A percentile compares a stretch with the other conserved stretches of the same genome.
Evolutionary conservation across 108 stramenopile species (phyloP).

Genomic region (Parietichytrium sp.): DNA sequence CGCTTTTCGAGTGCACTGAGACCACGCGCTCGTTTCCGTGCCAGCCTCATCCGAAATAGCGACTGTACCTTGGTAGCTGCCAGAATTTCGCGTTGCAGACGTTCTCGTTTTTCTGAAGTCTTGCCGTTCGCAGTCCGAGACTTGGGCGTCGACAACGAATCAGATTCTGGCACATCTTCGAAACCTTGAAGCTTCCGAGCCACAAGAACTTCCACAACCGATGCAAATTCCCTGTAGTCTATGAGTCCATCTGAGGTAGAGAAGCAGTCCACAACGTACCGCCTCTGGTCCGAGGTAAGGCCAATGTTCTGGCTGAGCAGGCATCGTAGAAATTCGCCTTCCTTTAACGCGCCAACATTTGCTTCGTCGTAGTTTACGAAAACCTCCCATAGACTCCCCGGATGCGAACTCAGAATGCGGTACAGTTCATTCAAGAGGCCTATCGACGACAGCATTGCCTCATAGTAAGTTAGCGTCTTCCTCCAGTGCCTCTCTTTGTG

Average conservation of each 20-base stretch:
- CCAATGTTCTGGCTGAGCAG: neutral
- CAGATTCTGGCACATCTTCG: too few species aligned
- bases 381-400: neutral
- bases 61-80: too few species aligned
- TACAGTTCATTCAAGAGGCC: neutral
- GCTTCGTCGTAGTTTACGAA: neutral
- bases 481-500: neutral
- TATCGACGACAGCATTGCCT: neutral
- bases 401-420: neutral
- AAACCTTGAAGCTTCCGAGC: neutral
- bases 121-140: too few species aligned
- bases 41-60: too few species aligned
- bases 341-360: neutral
- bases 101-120: too few species aligned
- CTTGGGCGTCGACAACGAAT: too few species aligned
- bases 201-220: neutral
- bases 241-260: neutral
- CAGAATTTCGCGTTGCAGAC: too few species aligned
- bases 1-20: too few species aligned
- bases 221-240: slow-evolving; percentile 18
- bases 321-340: neutral
- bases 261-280: neutral
- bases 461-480: neutral
- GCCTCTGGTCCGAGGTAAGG: neutral
- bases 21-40: too few species aligned